Evolutionary conservation across 2,329 filamentous ascomycete species (phyloP).

Genomic region (Ramichloridium luteum): DNA sequence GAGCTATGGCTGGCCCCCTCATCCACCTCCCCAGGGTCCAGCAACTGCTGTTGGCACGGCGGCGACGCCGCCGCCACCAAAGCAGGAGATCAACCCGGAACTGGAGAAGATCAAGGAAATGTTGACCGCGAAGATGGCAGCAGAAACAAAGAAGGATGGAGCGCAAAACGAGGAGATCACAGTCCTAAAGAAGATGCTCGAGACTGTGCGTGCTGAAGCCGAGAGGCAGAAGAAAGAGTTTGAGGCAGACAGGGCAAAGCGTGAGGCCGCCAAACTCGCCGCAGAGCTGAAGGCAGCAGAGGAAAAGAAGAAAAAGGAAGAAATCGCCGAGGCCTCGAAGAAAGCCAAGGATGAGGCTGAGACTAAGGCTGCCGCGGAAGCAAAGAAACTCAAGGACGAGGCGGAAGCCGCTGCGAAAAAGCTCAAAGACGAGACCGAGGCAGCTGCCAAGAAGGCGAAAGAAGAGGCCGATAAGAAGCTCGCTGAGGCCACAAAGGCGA

Average conservation of each 20-base stretch:
- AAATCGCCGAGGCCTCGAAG: conserved; percentile 28
- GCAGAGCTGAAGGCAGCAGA: conserved; percentile 35
- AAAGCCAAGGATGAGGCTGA: conserved; percentile 37
- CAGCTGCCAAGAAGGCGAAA: conserved; percentile 34
- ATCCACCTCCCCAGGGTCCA: conserved; percentile 7
- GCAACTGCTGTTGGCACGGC: conserved; percentile 11
- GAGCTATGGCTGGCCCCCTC: conserved; percentile 11
- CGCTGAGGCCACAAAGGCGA: conserved; percentile 38
- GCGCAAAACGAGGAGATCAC: conserved; percentile 19
- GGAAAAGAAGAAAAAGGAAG: conserved; percentile 36
- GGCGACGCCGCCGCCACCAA: conserved; percentile 10
- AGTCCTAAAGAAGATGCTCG: conserved; percentile 28
- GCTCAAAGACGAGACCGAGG: conserved; percentile 19
- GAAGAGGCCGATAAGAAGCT: conserved; percentile 42
- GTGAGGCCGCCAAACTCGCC: conserved; percentile 20
- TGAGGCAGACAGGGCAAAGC: conserved; percentile 18
- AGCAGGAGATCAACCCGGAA: conserved; percentile 11
- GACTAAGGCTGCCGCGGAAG: conserved; percentile 9
- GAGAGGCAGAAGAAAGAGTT: conserved; percentile 29
- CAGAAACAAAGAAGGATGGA: conserved; percentile 10
- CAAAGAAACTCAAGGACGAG: conserved; percentile 27
- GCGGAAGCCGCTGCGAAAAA: conserved; percentile 31
- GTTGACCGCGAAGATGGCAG: conserved; percentile 13
- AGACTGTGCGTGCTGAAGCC: neutral
- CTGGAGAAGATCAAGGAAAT: conserved; percentile 15